Base-by-base conservation (phyloP, 257 asterid species). In the Jaltomata sinuosa region DNA sequence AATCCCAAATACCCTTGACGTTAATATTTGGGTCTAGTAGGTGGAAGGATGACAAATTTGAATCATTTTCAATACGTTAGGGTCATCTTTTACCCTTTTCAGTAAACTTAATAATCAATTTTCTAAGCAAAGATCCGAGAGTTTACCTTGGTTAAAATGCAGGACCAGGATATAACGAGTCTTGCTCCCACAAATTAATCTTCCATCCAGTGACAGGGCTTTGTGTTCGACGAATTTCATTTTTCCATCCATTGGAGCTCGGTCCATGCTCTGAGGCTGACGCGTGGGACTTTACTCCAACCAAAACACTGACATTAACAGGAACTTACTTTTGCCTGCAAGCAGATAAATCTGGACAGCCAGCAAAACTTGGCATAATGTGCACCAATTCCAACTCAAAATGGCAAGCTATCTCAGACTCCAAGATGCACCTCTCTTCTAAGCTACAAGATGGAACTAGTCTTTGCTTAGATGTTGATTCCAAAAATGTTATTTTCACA, bases 191-290 rank as follows among this genome's bases (percentile, higher is more conserved):
- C 89, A 91, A 92, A 74, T 18, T 95, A 82, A 87, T 97, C 25
- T 94, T 90, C 90, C 99, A 97, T 85, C 97, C 99, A 0, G 84
- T 88, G 89, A 94, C 97, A 1, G 98, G 99, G 59, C 90, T 94
- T 5, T 97, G 99, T 27, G 90, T 94, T 19, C 80, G 67, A 85
- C 85, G 91, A 47, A 62, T 21, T 34, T 92, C 98, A 49, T 40
- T 88, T 21, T 21, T 87, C 21, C 88, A 87, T 12, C 94, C 97
- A 62, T 76, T 96, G 77, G 91, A 79, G 54, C 90, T 96, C 88
- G 94, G 92, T 42, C 92, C 98, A 16, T 94, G 99, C 88, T 91
- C 97, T 1, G 92, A 91, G 78, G 93, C 98, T 0, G 94, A 89
- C 57, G 84, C 93, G 52, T 97, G 97, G 98, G 85, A 74, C 80